Percentiles rank a stretch among this genome's conserved stretches.
Evolutionary conservation across 2,329 filamentous ascomycete genomes (phyloP).

Genomic region (Colletotrichum melonis): DNA sequence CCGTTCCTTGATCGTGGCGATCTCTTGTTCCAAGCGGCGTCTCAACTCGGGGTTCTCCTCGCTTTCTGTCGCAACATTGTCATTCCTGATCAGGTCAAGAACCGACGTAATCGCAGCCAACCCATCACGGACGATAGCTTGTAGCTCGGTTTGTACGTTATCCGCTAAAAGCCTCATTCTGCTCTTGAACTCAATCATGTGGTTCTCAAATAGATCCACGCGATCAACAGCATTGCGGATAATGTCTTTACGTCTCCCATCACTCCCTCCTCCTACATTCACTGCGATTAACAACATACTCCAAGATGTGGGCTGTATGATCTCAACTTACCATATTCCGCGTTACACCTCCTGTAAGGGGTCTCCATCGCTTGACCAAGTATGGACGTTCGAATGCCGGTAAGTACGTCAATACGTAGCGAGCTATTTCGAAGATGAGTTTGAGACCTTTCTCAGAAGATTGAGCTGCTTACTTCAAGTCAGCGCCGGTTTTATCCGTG

Average conservation of each 20-base stretch:
- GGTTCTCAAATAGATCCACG: slow-evolving; percentile 43
- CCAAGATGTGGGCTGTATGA: too few relatives aligned
- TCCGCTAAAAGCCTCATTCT: slow-evolving; percentile 39
- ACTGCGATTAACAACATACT: not conserved
- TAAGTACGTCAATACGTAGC: slow-evolving; percentile 47
- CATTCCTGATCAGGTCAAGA: slow-evolving; percentile 50
- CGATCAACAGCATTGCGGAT: slow-evolving; percentile 43
- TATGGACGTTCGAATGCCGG: slow-evolving; percentile 50
- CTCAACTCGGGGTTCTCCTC: slow-evolving; percentile 50
- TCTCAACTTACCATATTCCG: slow-evolving; percentile 44
- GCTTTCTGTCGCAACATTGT: slow-evolving; percentile 50
- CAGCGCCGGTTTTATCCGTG: slow-evolving; percentile 39
- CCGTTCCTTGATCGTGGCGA: not conserved
- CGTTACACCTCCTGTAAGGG: slow-evolving; percentile 45
- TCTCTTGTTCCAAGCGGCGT: slow-evolving; percentile 17
- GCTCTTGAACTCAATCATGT: slow-evolving; percentile 43
- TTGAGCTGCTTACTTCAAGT: slow-evolving; percentile 12
- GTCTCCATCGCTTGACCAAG: slow-evolving; percentile 50
- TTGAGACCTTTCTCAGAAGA: not conserved
- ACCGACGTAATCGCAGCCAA: slow-evolving; percentile 42
- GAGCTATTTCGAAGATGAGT: slow-evolving; percentile 39
- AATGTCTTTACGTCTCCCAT: slow-evolving; percentile 46
- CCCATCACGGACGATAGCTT: slow-evolving; percentile 36
- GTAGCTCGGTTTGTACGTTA: slow-evolving; percentile 40
- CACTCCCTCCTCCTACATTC: slow-evolving; percentile 45